phyloP scores from a whole-genome alignment of 805 yeast species.

The Diddensiella transvaalensis region DNA sequence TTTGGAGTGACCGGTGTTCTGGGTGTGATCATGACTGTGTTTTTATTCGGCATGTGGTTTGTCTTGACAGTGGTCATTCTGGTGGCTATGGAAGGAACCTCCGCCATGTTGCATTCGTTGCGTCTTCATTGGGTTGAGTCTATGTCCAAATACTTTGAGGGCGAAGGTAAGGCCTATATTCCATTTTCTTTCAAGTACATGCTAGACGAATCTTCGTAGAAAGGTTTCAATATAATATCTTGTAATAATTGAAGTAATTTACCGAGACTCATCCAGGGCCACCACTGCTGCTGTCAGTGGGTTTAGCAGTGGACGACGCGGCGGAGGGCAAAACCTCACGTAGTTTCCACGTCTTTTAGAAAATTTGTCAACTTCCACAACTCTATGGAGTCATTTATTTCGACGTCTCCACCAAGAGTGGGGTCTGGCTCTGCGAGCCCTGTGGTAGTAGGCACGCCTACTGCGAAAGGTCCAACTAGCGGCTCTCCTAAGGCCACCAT shows the following conservation, averaged over 20 bases:
- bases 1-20: conserved; percentile 61
- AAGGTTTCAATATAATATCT: neutral
- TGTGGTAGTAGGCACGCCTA: neutral
- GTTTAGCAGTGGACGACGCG: too few relatives aligned
- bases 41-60: conserved; percentile 94
- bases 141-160: conserved; percentile 96
- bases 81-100: conserved; percentile 97
- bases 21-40: conserved; percentile 72
- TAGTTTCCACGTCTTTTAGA: too few relatives aligned
- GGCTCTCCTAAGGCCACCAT: neutral
- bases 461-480: neutral
- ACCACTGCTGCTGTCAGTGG: too few relatives aligned
- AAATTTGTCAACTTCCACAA: too few relatives aligned
- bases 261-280: neutral
- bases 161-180: conserved; percentile 87
- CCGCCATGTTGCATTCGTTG: conserved; percentile 98
- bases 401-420: neutral
- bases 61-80: conserved; percentile 83
- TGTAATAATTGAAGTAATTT: neutral
- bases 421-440: neutral
- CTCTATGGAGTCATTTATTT: neutral
- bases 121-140: conserved; percentile 99
- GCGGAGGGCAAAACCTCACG: too few relatives aligned
- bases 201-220: neutral
- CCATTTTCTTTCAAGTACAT: conserved; percentile 70